phyloP scores from a whole-genome alignment of 805 yeast genomes.

The Wickerhamia fluorescens region DNA sequence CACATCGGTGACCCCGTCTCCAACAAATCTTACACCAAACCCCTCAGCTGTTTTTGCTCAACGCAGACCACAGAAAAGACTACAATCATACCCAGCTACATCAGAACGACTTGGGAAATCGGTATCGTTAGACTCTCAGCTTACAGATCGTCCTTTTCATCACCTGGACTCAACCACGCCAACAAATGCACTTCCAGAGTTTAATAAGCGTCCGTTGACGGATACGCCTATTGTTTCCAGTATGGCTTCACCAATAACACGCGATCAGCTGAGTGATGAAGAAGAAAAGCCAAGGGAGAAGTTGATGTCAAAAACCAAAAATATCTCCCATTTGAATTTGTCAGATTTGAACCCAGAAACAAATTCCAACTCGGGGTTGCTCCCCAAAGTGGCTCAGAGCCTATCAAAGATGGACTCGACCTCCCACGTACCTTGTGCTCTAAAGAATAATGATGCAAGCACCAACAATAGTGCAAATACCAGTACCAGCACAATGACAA shows the following conservation, averaged over 20 bases:
- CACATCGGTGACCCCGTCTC: conserved; percentile 7
- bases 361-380: neutral
- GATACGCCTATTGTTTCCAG: conserved; percentile 67
- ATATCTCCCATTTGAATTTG: conserved; percentile 35
- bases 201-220: conserved; percentile 64
- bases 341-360: conserved; percentile 20
- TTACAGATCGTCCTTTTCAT: conserved; percentile 8
- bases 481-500: neutral
- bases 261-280: conserved; percentile 24
- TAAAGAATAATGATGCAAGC: neutral
- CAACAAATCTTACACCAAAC: conserved; percentile 4
- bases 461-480: neutral
- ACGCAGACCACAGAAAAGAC: too few relatives aligned
- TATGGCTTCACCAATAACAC: conserved; percentile 45
- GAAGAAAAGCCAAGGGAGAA: conserved; percentile 9
- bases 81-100: conserved; percentile 8
- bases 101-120: conserved; percentile 5
- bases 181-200: conserved; percentile 38
- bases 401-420: too few relatives aligned
- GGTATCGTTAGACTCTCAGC: conserved; percentile 8
- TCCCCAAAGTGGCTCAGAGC: neutral
- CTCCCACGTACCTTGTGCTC: too few relatives aligned
- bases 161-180: conserved; percentile 5
- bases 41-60: too few relatives aligned
- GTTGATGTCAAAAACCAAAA: conserved; percentile 20